phyloP scores from a whole-genome alignment of 495 filamentous ascomycete genomes.

The Neurospora africana region DNA sequence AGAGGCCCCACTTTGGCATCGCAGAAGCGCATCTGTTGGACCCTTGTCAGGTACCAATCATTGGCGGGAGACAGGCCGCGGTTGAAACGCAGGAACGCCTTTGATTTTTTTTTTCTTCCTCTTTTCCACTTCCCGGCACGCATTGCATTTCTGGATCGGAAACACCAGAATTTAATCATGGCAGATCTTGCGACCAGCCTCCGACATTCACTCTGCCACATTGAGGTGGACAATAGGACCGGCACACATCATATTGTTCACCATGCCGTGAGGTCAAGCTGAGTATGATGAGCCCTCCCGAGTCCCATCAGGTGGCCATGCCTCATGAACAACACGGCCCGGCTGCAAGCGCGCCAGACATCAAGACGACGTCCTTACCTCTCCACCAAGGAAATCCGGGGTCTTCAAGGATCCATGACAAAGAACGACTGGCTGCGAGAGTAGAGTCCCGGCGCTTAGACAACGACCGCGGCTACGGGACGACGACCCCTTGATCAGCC shows the following conservation, averaged over 20 bases:
- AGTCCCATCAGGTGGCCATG: not conserved
- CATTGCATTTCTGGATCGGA: not conserved
- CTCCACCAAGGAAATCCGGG: not conserved
- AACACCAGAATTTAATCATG: not conserved
- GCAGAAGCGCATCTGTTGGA: not conserved
- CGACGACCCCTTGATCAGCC: not conserved
- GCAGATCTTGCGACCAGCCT: not conserved
- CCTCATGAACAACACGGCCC: not conserved
- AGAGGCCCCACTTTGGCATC: not conserved
- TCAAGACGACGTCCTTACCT: not conserved
- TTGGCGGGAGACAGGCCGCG: not conserved
- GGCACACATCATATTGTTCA: not conserved
- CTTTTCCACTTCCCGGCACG: not conserved
- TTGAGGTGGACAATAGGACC: not conserved
- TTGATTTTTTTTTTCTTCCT: not conserved
- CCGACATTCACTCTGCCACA: not conserved
- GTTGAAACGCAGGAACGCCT: not conserved
- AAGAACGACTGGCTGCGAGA: slow-evolving; percentile 7
- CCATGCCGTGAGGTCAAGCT: not conserved
- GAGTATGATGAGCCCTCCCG: not conserved
- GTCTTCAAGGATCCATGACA: not conserved
- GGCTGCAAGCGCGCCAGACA: not conserved
- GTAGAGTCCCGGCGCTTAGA: slow-evolving; percentile 5
- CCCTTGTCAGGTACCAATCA: not conserved
- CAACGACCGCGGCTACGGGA: slow-evolving; percentile 1